Evolutionary conservation across 371 early-diverging fungal species (phyloP).

Genomic region (Mucor sp.): DNA sequence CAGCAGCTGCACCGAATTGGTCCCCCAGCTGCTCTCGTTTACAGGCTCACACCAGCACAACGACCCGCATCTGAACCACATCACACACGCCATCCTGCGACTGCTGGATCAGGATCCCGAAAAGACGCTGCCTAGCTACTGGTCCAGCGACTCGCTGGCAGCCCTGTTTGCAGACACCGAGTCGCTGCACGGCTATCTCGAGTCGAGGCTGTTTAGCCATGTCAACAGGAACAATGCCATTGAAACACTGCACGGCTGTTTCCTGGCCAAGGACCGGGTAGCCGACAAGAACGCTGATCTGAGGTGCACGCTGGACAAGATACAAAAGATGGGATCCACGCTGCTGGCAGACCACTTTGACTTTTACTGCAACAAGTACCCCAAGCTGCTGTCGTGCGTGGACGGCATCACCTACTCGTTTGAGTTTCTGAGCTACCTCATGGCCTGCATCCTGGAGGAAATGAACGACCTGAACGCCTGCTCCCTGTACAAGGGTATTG

Average conservation of each 20-base stretch:
- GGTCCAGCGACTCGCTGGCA: slow-evolving; percentile 25
- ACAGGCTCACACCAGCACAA: slow-evolving; percentile 21
- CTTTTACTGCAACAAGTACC: slow-evolving; percentile 33
- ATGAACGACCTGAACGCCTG: slow-evolving; percentile 28
- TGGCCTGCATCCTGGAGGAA: slow-evolving; percentile 19
- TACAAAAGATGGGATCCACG: slow-evolving; percentile 6
- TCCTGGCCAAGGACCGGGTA: slow-evolving; percentile 14
- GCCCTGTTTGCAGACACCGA: slow-evolving; percentile 22
- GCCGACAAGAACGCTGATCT: neutral
- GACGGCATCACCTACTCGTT: slow-evolving; percentile 38
- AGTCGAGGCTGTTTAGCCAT: slow-evolving; percentile 16
- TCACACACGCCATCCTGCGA: slow-evolving; percentile 20
- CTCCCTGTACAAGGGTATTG: slow-evolving; percentile 32
- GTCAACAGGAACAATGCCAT: slow-evolving; percentile 36
- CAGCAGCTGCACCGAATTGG: slow-evolving; percentile 17
- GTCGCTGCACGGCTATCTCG: slow-evolving; percentile 19
- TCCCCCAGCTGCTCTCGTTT: slow-evolving; percentile 28
- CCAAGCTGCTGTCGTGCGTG: slow-evolving; percentile 33
- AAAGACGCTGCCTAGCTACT: slow-evolving; percentile 28
- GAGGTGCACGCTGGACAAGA: neutral
- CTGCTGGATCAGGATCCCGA: slow-evolving; percentile 31
- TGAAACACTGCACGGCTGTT: slow-evolving; percentile 35
- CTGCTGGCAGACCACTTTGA: slow-evolving; percentile 28
- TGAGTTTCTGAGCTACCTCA: slow-evolving; percentile 29
- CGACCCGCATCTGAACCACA: slow-evolving; percentile 13